phyloP scores from a whole-genome alignment of 495 filamentous ascomycete species.

The Aspergillus egyptiacus region DNA sequence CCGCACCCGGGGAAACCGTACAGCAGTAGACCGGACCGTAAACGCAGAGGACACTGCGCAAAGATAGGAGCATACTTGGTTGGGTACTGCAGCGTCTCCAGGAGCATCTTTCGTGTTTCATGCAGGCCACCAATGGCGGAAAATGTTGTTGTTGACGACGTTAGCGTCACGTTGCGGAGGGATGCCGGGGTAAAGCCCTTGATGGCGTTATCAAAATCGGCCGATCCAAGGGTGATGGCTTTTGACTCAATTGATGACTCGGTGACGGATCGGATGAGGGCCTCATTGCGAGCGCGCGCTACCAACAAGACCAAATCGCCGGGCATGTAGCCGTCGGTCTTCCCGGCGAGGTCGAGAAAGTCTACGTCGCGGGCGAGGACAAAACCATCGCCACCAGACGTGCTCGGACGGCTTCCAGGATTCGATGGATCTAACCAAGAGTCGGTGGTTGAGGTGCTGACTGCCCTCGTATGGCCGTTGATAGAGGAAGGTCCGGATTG shows the following conservation, averaged over 20 bases:
- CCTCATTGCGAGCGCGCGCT: slow-evolving; percentile 82
- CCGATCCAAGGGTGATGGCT: slow-evolving; percentile 54
- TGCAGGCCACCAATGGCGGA: slow-evolving; percentile 83
- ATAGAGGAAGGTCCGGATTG: slow-evolving; percentile 33
- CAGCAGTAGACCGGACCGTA: slow-evolving; percentile 84
- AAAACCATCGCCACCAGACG: slow-evolving; percentile 55
- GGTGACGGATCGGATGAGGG: slow-evolving; percentile 66
- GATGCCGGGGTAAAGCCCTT: slow-evolving; percentile 92
- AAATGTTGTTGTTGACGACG: slow-evolving; percentile 82
- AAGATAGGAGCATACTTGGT: slow-evolving; percentile 98
- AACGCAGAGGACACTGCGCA: slow-evolving; percentile 83
- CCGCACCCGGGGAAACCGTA: slow-evolving; percentile 96
- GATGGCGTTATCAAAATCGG: slow-evolving; percentile 77
- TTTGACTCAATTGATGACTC: slow-evolving; percentile 29
- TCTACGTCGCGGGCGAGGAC: slow-evolving; percentile 70
- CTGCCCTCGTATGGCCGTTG: slow-evolving; percentile 29
- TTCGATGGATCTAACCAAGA: slow-evolving; percentile 68
- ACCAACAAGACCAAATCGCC: slow-evolving; percentile 84
- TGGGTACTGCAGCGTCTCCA: slow-evolving; percentile 94
- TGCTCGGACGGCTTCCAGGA: slow-evolving; percentile 39
- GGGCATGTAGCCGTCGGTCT: slow-evolving; percentile 96
- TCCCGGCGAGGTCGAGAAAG: slow-evolving; percentile 83
- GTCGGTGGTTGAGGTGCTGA: slow-evolving; percentile 41
- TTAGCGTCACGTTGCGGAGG: slow-evolving; percentile 86
- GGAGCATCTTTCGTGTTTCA: slow-evolving; percentile 74